A percentile compares a stretch with the other conserved stretches of the same genome.
phyloP scores from a whole-genome alignment of 345 rosid genomes.

The Acer negundo region DNA sequence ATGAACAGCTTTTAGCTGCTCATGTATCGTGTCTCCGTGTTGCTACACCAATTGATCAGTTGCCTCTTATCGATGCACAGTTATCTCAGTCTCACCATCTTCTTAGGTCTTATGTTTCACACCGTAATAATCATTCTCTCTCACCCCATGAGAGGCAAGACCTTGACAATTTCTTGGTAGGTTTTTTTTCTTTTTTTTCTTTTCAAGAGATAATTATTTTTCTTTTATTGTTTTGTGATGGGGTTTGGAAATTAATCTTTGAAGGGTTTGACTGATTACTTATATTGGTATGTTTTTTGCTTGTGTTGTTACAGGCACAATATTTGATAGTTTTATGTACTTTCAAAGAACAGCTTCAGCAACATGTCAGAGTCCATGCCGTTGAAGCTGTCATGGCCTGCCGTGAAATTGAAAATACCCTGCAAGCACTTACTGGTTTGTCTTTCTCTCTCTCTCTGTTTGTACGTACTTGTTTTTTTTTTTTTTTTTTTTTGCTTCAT shows the following conservation, averaged over 20 bases:
- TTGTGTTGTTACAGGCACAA: constrained; percentile 57
- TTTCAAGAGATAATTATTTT: neutral
- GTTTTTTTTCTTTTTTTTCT: neutral
- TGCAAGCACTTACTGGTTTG: constrained; percentile 91
- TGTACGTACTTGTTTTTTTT: neutral
- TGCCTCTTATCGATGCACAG: constrained; percentile 93
- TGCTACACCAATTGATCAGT: constrained; percentile 95
- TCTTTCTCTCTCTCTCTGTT: constrained; percentile 8
- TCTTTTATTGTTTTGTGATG: neutral
- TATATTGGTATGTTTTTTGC: constrained; percentile 10
- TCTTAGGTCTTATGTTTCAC: constrained; percentile 82
- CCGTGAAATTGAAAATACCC: constrained; percentile 90
- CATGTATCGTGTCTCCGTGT: constrained; percentile 91
- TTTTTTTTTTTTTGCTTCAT: neutral
- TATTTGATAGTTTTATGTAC: constrained; percentile 88
- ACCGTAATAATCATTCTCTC: constrained; percentile 38
- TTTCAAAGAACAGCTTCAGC: constrained; percentile 97
- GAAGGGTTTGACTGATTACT: neutral
- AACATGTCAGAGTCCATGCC: constrained; percentile 97
- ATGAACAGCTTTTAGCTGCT: constrained; percentile 80
- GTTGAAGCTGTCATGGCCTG: constrained; percentile 99
- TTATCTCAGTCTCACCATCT: constrained; percentile 79
- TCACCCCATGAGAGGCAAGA: constrained; percentile 84
- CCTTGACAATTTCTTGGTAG: constrained; percentile 91
- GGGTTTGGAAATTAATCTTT: neutral